phyloP scores from a whole-genome alignment of 2,329 filamentous ascomycete species.

The Clarireedia hainanense region DNA sequence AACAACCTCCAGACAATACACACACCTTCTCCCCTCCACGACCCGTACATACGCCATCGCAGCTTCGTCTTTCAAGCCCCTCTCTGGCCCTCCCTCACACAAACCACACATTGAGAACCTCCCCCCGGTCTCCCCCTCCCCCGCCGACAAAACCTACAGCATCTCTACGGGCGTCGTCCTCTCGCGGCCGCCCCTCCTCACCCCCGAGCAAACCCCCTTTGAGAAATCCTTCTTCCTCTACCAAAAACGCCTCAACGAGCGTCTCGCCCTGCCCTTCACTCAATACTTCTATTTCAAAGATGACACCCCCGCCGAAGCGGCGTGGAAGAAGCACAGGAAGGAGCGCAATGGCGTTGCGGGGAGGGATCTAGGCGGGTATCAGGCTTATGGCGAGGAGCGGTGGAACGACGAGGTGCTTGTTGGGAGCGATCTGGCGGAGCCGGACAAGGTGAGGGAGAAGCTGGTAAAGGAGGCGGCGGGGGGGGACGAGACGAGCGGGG shows the following conservation, averaged over 20 bases:
- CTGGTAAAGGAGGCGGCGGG: conserved; percentile 41
- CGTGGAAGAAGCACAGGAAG: conserved; percentile 81
- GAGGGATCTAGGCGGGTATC: conserved; percentile 79
- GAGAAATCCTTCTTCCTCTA: conserved; percentile 95
- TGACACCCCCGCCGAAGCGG: conserved; percentile 72
- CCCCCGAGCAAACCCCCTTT: conserved; percentile 74
- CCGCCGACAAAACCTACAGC: conserved; percentile 28
- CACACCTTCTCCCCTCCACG: conserved; percentile 8
- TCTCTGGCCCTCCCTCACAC: conserved; percentile 24
- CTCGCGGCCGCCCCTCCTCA: conserved; percentile 81
- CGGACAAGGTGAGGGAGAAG: conserved; percentile 48
- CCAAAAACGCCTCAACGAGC: conserved; percentile 93
- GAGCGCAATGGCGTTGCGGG: conserved; percentile 67
- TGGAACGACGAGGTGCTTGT: conserved; percentile 92
- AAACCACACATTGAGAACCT: conserved; percentile 29
- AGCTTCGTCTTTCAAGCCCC: conserved; percentile 22
- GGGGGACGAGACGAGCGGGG: conserved; percentile 36
- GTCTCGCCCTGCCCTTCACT: conserved; percentile 77
- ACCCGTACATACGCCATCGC: conserved; percentile 24
- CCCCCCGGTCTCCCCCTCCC: conserved; percentile 18
- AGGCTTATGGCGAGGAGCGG: conserved; percentile 58
- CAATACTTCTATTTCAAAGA: conserved; percentile 93
- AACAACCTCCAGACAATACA: not conserved
- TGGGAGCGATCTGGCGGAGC: conserved; percentile 43
- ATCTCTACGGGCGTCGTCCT: conserved; percentile 68